Base-by-base conservation (phyloP, 345 rosid genomes). In the Leavenworthia alabamica region DNA sequence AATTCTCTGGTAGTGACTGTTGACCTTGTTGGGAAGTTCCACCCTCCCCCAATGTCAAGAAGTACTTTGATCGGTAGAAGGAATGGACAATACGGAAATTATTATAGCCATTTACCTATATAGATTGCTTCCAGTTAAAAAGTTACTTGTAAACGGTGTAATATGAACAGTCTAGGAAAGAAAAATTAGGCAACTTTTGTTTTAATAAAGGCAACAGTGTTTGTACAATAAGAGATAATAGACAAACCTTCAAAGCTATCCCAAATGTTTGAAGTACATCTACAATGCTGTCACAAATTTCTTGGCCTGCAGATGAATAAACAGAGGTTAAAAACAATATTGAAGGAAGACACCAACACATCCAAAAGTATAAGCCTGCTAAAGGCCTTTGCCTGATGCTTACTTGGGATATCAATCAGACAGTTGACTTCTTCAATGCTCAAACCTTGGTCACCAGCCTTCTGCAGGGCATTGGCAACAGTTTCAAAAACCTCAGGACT, bases 391-490 rank as follows among this genome's bases (percentile, higher is more conserved):
- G 39, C 45, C 51, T 27, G 44, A 51, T 16, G 56, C 60, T 20
- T 81, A 82, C 86, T 82, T 36, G 72, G 72, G 57, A 56, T 58
- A 54, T 77, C 82, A 54, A 70, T 50, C 53, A 77, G 66, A 53
- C 66, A 49, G 24, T 80, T 79, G 67, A 89, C 71, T 63, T 85
- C 89, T 78, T 78, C 80, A 43, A 79, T 53, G 73, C 81, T 78
- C 81, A 89, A 71, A 45, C 99, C 99, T 75, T 86, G 97, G 74
- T 93, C 99, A 67, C 99, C 99, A 62, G 96, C 86, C 79, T 77
- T 85, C 75, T 87, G 82, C 78, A 89, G 84, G 42, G 80, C 81
- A 68, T 64, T 23, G 70, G 76, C 79, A 61, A 81, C 51, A 58
- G 72, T 64, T 79, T 75, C 81, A 50, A 93, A 82, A 64, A 78